These are phyloP conservation scores for Capsicum rhomboideum DNA, from an alignment of 257 asterid species.

Conservation along the genomic window DNA sequence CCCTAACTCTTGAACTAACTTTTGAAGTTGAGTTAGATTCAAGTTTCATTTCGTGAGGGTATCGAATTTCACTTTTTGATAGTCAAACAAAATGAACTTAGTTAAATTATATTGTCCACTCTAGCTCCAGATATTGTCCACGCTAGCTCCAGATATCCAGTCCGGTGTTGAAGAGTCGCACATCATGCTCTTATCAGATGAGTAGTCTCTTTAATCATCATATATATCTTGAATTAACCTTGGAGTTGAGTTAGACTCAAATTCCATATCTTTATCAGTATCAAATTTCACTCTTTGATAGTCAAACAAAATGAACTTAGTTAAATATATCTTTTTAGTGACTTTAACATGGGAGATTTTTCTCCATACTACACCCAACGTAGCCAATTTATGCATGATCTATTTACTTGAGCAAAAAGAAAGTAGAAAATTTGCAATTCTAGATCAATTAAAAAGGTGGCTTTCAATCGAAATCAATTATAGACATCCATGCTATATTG, in stretches of 20 bases:
- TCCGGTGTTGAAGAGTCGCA: no score
- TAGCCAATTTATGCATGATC: neutral
- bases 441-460: neutral
- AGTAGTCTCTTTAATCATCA: no score
- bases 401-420: neutral
- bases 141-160: no score
- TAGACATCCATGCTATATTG: neutral
- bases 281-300: neutral
- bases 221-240: no score
- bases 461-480: neutral
- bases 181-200: no score
- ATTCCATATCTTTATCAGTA: neutral
- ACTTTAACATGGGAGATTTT: neutral
- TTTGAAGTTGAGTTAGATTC: no score
- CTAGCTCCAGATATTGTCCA: no score
- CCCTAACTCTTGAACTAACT: neutral
- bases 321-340: no score
- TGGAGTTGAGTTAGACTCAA: neutral
- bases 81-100: no score
- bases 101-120: no score
- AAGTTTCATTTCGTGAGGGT: no score
- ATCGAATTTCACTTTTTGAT: no score
- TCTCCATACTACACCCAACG: neutral
- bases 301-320: neutral
- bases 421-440: neutral